These are phyloP conservation scores for Calonectria ilicicola DNA, from an alignment of 2,329 filamentous ascomycete species.

Conservation along the genomic window DNA sequence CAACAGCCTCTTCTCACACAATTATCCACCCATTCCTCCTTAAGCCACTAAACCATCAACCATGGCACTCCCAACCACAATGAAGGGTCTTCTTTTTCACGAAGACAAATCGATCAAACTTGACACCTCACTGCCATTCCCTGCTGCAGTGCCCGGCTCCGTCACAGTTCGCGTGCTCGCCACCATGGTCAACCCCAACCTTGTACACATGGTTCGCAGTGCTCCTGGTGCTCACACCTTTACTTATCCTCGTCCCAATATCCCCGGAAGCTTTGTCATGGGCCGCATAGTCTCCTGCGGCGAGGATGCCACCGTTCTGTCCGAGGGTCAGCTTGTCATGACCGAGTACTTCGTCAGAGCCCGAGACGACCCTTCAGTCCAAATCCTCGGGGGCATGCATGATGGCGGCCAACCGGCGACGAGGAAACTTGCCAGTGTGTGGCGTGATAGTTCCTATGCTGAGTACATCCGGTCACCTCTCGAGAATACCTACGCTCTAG, in stretches of 20 bases:
- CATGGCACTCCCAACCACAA: constrained; percentile 34
- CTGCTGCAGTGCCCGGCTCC: constrained; percentile 31
- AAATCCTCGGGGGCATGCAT: constrained; percentile 47
- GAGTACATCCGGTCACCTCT: constrained; percentile 47
- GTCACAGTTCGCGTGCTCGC: constrained; percentile 39
- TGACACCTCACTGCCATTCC: constrained; percentile 28
- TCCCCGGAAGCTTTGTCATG: constrained; percentile 49
- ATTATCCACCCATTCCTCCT: not conserved
- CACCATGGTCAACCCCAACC: constrained; percentile 43
- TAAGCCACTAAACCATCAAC: not conserved
- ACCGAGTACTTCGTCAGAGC: constrained; percentile 47
- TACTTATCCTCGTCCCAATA: constrained; percentile 44
- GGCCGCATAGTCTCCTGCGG: constrained; percentile 51
- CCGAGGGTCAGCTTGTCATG: constrained; percentile 48
- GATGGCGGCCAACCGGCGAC: constrained; percentile 41
- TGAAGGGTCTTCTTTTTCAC: constrained; percentile 34
- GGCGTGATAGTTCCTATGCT: constrained; percentile 47
- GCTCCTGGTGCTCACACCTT: constrained; percentile 20
- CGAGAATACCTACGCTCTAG: constrained; percentile 48
- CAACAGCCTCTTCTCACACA: not conserved
- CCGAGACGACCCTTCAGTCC: constrained; percentile 45
- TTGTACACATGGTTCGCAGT: constrained; percentile 30
- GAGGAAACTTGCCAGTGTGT: constrained; percentile 44
- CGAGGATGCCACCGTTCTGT: constrained; percentile 46
- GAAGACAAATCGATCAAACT: constrained; percentile 28